These are phyloP conservation scores for Aureobasidium sp. DNA, from an alignment of 2,329 filamentous ascomycete genomes.

Conservation along the genomic window DNA sequence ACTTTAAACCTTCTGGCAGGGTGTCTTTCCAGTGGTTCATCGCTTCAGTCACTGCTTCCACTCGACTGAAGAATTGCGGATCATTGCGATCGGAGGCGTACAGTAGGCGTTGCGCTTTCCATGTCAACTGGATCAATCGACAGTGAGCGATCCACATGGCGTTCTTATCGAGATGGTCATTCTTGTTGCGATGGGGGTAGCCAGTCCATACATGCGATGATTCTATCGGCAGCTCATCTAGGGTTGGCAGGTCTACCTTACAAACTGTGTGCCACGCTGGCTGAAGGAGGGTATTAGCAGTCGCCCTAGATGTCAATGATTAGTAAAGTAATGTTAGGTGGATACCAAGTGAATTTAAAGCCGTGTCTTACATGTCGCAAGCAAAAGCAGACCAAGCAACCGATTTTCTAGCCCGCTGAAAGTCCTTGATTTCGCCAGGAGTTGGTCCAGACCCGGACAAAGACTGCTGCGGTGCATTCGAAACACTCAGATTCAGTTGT, in stretches of 20 bases:
- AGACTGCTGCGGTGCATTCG: not conserved
- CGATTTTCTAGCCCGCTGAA: not conserved
- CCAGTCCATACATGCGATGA: not conserved
- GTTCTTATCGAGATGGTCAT: not conserved
- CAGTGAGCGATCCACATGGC: not conserved
- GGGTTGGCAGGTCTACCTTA: not conserved
- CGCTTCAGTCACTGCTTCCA: not conserved
- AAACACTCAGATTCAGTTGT: not conserved
- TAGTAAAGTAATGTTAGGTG: not conserved
- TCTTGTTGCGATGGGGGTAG: not conserved
- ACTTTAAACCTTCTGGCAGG: slow-evolving; percentile 7
- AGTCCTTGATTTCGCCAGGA: not conserved
- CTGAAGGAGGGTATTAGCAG: slow-evolving; percentile 1
- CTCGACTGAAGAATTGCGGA: not conserved
- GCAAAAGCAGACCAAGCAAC: slow-evolving; percentile 10
- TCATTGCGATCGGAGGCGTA: slow-evolving; percentile 4
- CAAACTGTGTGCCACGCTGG: not conserved
- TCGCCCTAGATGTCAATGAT: not conserved
- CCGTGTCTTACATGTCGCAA: not conserved
- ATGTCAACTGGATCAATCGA: not conserved
- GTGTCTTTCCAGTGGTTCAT: slow-evolving; percentile 2
- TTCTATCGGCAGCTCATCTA: not conserved
- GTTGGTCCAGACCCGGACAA: not conserved
- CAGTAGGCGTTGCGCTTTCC: not conserved
- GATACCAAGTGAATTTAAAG: not conserved